Evolutionary conservation across 2,329 filamentous ascomycete species (phyloP).

Genomic region (Epicoccum sorghinum): DNA sequence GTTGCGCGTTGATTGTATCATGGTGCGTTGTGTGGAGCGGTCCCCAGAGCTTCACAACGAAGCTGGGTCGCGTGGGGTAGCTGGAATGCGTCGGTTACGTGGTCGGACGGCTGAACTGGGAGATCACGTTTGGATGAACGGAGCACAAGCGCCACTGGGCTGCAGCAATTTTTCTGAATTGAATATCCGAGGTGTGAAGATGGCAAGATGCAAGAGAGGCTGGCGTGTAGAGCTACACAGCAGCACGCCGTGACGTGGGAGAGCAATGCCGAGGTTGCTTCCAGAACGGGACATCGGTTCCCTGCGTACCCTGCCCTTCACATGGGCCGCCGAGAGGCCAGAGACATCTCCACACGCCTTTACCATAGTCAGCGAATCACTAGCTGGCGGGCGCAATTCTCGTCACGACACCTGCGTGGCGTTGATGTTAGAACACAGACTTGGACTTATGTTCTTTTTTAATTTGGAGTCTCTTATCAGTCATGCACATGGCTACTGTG

Average conservation of each 20-base stretch:
- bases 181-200: not conserved
- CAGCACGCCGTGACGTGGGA: not conserved
- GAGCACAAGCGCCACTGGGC: too few species aligned
- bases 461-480: too few species aligned
- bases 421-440: too few species aligned
- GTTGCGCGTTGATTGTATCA: constrained; percentile 77
- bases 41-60: constrained; percentile 4
- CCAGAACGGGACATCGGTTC: constrained; percentile 9
- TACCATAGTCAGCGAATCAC: not conserved
- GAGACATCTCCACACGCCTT: not conserved
- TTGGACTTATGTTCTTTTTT: too few species aligned
- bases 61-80: constrained; percentile 12
- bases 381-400: too few species aligned
- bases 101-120: not conserved
- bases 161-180: not conserved
- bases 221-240: not conserved
- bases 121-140: not conserved
- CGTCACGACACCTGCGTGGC: too few species aligned
- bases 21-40: constrained; percentile 34
- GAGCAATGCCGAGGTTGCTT: not conserved
- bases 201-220: not conserved
- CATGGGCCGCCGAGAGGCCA: not conserved
- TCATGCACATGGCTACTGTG: too few species aligned
- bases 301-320: not conserved
- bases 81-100: not conserved